Evolutionary conservation across 805 yeast genomes (phyloP), one percentile per base, ranked within the genome.

Genomic region (Alloascoidea hylecoeti): DNA sequence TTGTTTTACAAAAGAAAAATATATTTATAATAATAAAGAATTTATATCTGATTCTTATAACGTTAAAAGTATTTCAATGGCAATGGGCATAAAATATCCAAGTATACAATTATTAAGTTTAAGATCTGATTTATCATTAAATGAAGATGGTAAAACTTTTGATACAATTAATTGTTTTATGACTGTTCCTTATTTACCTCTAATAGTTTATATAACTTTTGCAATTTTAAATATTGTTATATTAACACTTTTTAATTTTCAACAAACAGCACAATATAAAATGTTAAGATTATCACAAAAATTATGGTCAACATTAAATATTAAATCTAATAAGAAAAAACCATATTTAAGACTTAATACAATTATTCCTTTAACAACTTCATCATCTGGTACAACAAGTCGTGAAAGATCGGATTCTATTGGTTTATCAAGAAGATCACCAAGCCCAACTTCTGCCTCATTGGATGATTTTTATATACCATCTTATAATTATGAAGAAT

Each of bases 61-160:
- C 0, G 78, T 80, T n/a, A 82, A 82, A 49, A 75, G 88, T 2
- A 72, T 75, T 33, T 75, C 89, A 5, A 78, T 82, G 88, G 78
- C 85, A 30, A 76, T 79, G 70, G 94, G 94, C 0, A 70, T 82
- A 17, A 57, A 61, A 38, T 61, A 60, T 40, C 94, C 94, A 1
- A 92, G 86, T 0, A 68, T 78, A 16, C 89, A 82, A 47, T 49
- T 82, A 34, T 55, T 82, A 3, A 70, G 32, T 12, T 18, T 34
- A 13, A 12, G 16, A 5, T 12, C 14, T 5, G 16, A 34, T 18
- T 9, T n/a, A 14, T 6, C 18, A 14, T 6, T 9, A 5, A 18
- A 9, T 9, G 18, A 16, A 5, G n/a, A 14, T 9, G 15, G 18
- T 14, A 5, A 34, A 15, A 13, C 38, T 15, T 15, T 28, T 6